Percentiles rank a stretch among this genome's conserved stretches.
Evolutionary conservation across 176 grass and related monocot species (phyloP).

Genomic region (Otatea glauca): DNA sequence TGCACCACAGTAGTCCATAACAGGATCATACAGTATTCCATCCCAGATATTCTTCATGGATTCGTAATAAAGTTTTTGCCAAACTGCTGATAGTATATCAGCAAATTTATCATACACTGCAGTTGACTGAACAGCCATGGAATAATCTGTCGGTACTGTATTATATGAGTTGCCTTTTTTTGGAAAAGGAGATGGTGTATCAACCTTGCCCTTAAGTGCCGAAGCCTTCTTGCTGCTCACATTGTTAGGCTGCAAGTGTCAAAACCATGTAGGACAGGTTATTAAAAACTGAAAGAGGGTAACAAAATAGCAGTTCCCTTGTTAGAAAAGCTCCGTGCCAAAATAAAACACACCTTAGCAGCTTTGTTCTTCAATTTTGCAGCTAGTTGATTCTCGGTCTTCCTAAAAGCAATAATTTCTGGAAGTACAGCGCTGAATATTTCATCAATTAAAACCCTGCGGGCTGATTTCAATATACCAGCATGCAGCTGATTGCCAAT

Average conservation of each 20-base stretch:
- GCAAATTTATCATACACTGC: slow-evolving; percentile 45
- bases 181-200: slow-evolving; percentile 9
- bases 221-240: slow-evolving; percentile 46
- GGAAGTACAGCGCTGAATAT: slow-evolving; percentile 80
- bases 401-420: slow-evolving; percentile 73
- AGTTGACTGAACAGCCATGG: slow-evolving; percentile 19
- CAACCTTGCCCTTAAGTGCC: slow-evolving; percentile 37
- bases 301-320: neutral
- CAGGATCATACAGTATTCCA: slow-evolving; percentile 60
- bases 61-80: slow-evolving; percentile 69
- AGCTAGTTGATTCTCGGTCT: slow-evolving; percentile 53
- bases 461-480: slow-evolving; percentile 91
- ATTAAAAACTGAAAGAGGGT: slow-evolving; percentile 19
- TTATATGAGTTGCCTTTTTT: slow-evolving; percentile 41
- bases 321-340: slow-evolving; percentile 13
- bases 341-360: slow-evolving; percentile 56
- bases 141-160: slow-evolving; percentile 26
- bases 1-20: slow-evolving; percentile 65
- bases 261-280: slow-evolving; percentile 5
- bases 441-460: slow-evolving; percentile 80
- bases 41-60: slow-evolving; percentile 81
- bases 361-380: slow-evolving; percentile 53
- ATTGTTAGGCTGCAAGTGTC: slow-evolving; percentile 43
- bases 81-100: slow-evolving; percentile 60
- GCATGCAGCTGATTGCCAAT: slow-evolving; percentile 75